A percentile compares a stretch with the other conserved stretches of the same genome.
Evolutionary conservation across 1,284 basidiomycete genomes (phyloP).

Genomic region (Testicularia cyperi): DNA sequence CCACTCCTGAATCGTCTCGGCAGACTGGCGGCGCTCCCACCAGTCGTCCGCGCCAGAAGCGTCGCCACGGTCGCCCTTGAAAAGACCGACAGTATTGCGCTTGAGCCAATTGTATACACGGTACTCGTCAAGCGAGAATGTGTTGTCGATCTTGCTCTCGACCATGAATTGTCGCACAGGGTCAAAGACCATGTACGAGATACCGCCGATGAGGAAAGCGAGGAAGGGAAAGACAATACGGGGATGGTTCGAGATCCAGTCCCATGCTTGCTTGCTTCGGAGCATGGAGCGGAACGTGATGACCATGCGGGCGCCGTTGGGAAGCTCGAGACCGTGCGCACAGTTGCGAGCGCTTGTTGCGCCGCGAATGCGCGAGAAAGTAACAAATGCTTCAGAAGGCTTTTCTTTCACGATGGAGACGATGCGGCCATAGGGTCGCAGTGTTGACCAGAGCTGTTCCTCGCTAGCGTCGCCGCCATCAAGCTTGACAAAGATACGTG

Average conservation of each 20-base stretch:
- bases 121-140: conserved; percentile 65
- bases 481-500: conserved; percentile 42
- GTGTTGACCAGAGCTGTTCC: conserved; percentile 52
- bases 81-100: conserved; percentile 39
- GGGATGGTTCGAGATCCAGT: conserved; percentile 84
- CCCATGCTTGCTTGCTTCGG: conserved; percentile 75
- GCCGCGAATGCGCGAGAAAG: conserved; percentile 64
- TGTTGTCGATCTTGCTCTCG: conserved; percentile 76
- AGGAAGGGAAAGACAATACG: conserved; percentile 80
- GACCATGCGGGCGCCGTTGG: conserved; percentile 67
- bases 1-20: conserved; percentile 70
- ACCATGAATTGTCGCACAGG: conserved; percentile 84
- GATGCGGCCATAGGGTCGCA: conserved; percentile 80
- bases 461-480: conserved; percentile 40
- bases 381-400: conserved; percentile 36
- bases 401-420: conserved; percentile 65
- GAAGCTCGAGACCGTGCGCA: conserved; percentile 71
- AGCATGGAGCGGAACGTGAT: conserved; percentile 73
- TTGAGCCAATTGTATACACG: conserved; percentile 42
- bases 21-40: conserved; percentile 80
- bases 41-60: conserved; percentile 65
- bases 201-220: conserved; percentile 80
- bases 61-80: conserved; percentile 22
- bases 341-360: conserved; percentile 83
- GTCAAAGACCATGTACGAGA: conserved; percentile 87